These are phyloP conservation scores for Larix kaempferi DNA, from an alignment of 75 land plant species.

Conservation along the genomic window DNA sequence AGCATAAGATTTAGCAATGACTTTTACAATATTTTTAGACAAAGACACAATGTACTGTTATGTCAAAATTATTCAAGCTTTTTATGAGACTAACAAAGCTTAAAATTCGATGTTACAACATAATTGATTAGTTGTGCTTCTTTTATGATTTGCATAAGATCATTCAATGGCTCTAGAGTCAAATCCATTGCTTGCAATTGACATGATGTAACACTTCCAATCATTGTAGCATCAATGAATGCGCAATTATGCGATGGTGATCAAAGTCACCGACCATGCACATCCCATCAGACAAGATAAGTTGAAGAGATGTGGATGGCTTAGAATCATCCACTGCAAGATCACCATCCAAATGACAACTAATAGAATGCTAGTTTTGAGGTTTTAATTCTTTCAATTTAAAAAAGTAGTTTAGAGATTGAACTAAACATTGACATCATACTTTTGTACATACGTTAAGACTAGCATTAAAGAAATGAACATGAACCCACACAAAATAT, in stretches of 20 bases:
- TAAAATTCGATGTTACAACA: constrained; percentile 74
- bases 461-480: no score
- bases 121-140: constrained; percentile 81
- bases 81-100: neutral
- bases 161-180: constrained; percentile 73
- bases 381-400: no score
- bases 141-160: constrained; percentile 65
- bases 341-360: constrained; percentile 35
- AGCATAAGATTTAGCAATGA: no score
- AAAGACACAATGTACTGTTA: no score
- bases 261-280: constrained; percentile 96
- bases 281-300: constrained; percentile 87
- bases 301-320: constrained; percentile 81
- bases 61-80: no score
- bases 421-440: no score
- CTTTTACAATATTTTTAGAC: no score
- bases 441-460: no score
- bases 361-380: neutral
- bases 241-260: constrained; percentile 71
- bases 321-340: constrained; percentile 57
- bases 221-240: constrained; percentile 88
- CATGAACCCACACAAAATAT: no score
- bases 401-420: no score
- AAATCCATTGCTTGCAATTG: constrained; percentile 84
- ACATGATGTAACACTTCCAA: constrained; percentile 50